Conservation (phyloP, 2,329 filamentous ascomycete genomes). For the Neofusicoccum ribis region DNA sequence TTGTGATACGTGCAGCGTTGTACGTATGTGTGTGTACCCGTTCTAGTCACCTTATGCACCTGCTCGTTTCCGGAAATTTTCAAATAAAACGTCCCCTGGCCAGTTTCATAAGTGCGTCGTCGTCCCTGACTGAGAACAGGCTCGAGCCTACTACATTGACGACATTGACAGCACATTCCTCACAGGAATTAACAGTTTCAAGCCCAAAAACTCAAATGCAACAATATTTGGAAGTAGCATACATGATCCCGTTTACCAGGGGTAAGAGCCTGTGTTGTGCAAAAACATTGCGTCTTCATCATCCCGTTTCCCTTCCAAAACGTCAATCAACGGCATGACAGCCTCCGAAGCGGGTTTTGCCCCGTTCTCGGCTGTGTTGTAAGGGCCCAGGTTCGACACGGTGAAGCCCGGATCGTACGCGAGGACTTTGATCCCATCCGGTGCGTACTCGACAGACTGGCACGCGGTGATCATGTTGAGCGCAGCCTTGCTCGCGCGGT, state of each 20-base stretch:
- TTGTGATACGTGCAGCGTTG: too few species aligned
- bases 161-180: too few species aligned
- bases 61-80: too few species aligned
- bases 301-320: slow-evolving; percentile 39
- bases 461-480: slow-evolving; percentile 41
- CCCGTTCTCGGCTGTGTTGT: slow-evolving; percentile 38
- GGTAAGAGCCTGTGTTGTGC: slow-evolving; percentile 33
- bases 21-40: too few species aligned
- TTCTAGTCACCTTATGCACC: too few species aligned
- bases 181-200: too few species aligned
- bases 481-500: slow-evolving; percentile 35
- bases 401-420: slow-evolving; percentile 43
- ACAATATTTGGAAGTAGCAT: too few species aligned
- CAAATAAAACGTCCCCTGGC: too few species aligned
- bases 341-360: slow-evolving; percentile 37
- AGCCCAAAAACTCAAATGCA: too few species aligned
- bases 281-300: slow-evolving; percentile 34
- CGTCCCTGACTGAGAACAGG: too few species aligned
- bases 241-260: slow-evolving; percentile 27
- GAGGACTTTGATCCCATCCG: slow-evolving; percentile 38
- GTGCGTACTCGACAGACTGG: slow-evolving; percentile 28
- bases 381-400: slow-evolving; percentile 32
- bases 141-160: too few species aligned
- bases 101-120: too few species aligned
- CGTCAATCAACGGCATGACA: slow-evolving; percentile 36